phyloP scores from a whole-genome alignment of 2,329 filamentous ascomycete genomes.

The Neofusicoccum sp. region DNA sequence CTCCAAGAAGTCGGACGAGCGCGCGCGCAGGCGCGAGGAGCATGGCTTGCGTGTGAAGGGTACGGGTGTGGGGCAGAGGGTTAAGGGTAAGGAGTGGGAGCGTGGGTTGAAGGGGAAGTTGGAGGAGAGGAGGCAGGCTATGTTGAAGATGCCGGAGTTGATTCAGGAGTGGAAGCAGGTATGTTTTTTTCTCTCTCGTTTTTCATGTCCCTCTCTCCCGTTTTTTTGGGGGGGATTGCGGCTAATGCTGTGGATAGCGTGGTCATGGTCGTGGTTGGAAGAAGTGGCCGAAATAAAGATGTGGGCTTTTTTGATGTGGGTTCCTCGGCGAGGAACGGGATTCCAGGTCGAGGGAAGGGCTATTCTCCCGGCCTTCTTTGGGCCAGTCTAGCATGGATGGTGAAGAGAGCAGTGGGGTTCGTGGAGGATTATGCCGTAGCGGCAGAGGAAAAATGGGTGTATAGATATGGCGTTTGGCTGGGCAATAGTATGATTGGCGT shows the following conservation, averaged over 20 bases:
- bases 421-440: neutral
- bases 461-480: slow-evolving; percentile 5
- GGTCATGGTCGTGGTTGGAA: slow-evolving; percentile 73
- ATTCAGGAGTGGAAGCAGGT: slow-evolving; percentile 93
- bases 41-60: slow-evolving; percentile 83
- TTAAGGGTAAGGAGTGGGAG: slow-evolving; percentile 96
- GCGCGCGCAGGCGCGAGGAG: slow-evolving; percentile 60
- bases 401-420: neutral
- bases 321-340: neutral
- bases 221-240: slow-evolving; percentile 19
- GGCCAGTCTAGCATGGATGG: neutral
- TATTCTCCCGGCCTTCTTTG: neutral
- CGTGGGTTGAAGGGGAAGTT: slow-evolving; percentile 78
- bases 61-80: slow-evolving; percentile 85
- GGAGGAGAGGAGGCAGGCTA: slow-evolving; percentile 85
- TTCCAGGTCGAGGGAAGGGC: neutral
- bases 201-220: neutral
- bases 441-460: neutral
- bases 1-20: slow-evolving; percentile 70
- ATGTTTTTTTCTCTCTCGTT: slow-evolving; percentile 34
- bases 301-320: neutral
- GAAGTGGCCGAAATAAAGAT: slow-evolving; percentile 64
- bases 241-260: slow-evolving; percentile 50
- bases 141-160: slow-evolving; percentile 91
- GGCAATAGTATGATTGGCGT: neutral